Conservation (phyloP, 2,329 filamentous ascomycete genomes). For the Cercospora nicotianae region DNA sequence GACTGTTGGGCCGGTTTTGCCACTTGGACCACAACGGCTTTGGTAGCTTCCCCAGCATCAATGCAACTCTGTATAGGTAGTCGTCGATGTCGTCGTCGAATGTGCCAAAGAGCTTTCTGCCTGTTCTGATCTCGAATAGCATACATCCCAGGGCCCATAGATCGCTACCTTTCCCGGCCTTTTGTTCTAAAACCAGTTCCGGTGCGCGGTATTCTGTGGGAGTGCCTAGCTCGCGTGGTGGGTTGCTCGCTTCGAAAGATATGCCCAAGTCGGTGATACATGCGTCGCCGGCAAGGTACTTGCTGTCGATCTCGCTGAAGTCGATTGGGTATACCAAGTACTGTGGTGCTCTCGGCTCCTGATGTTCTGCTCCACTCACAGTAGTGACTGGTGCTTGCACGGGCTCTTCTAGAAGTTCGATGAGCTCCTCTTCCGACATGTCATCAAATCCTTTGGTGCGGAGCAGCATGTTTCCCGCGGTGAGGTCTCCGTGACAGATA, state of each 20-base stretch:
- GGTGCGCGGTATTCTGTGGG: not conserved
- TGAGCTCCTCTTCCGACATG: too few species aligned
- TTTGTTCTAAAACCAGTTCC: not conserved
- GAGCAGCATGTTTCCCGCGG: too few species aligned
- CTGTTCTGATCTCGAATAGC: too few species aligned
- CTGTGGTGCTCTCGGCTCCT: not conserved
- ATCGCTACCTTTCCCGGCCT: not conserved
- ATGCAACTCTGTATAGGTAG: too few species aligned
- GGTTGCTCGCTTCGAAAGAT: not conserved
- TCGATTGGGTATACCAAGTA: not conserved
- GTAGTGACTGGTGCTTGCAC: not conserved
- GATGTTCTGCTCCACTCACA: not conserved
- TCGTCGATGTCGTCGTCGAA: too few species aligned
- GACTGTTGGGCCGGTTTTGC: too few species aligned
- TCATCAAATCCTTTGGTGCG: too few species aligned
- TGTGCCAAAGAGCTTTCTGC: too few species aligned
- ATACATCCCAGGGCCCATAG: not conserved
- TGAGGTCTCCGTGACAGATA: too few species aligned
- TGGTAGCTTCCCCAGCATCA: too few species aligned
- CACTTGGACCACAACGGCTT: too few species aligned
- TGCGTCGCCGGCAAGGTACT: not conserved
- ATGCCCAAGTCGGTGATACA: not conserved
- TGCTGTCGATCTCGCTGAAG: not conserved
- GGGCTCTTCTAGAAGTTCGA: not conserved
- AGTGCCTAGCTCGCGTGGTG: not conserved